Conservation (phyloP, 495 filamentous ascomycete species). For the Lophiotrema nucula region DNA sequence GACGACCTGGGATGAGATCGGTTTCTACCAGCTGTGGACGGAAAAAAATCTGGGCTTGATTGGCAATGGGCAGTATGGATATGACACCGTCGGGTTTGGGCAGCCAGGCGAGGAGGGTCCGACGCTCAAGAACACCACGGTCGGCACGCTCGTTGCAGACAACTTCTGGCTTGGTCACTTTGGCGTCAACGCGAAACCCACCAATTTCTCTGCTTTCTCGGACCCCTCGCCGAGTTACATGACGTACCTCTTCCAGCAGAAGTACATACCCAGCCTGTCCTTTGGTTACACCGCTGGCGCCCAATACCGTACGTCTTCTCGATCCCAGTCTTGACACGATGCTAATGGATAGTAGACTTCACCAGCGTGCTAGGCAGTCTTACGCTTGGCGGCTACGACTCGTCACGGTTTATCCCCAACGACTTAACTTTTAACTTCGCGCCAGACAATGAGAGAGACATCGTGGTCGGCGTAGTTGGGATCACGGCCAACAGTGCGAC, state of each 20-base stretch:
- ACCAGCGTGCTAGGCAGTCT: constrained; percentile 53
- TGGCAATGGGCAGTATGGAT: constrained; percentile 48
- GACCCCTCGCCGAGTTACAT: constrained; percentile 52
- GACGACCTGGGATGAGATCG: constrained; percentile 33
- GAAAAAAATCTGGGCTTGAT: constrained; percentile 43
- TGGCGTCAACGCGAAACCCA: constrained; percentile 52
- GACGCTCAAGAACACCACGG: constrained; percentile 47
- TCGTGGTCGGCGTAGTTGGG: constrained; percentile 50
- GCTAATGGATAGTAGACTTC: constrained; percentile 39
- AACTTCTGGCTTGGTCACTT: constrained; percentile 57
- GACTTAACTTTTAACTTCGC: constrained; percentile 50
- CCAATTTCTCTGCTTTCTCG: constrained; percentile 49
- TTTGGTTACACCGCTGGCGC: constrained; percentile 60
- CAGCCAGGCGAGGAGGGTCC: constrained; percentile 44
- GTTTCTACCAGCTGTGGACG: constrained; percentile 34
- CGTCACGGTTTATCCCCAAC: constrained; percentile 51
- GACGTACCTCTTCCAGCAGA: constrained; percentile 48
- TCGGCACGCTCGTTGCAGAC: constrained; percentile 48
- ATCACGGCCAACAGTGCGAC: constrained; percentile 39
- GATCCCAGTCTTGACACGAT: background rate
- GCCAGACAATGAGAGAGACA: constrained; percentile 49
- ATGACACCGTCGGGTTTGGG: constrained; percentile 54
- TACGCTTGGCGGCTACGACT: constrained; percentile 59
- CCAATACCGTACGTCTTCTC: constrained; percentile 47
- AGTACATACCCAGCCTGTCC: constrained; percentile 50